These are phyloP conservation scores for Sugiyamaella boreocaroliniensis DNA, from an alignment of 805 yeast species.

Conservation along the genomic window DNA sequence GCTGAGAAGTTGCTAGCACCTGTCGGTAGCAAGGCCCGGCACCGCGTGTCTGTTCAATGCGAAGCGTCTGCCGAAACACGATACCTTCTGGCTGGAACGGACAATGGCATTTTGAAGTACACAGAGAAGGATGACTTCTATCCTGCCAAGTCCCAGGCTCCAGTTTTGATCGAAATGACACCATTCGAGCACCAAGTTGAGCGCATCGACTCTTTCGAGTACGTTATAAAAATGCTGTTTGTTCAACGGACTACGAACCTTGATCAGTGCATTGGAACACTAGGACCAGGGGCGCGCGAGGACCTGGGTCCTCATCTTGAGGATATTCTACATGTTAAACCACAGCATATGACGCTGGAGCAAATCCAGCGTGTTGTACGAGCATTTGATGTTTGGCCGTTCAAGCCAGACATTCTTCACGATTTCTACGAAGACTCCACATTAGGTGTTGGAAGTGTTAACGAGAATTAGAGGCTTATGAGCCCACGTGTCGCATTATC, in stretches of 20 bases:
- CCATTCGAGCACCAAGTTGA: slow-evolving; percentile 40
- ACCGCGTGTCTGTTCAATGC: slow-evolving; percentile 56
- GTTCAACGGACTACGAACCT: slow-evolving; percentile 42
- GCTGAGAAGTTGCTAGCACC: slow-evolving; percentile 58
- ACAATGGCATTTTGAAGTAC: slow-evolving; percentile 4
- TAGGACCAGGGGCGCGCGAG: slow-evolving; percentile 74
- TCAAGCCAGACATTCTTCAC: slow-evolving; percentile 56
- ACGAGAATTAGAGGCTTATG: neutral
- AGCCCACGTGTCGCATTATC: too few species aligned
- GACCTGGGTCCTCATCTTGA: slow-evolving; percentile 31
- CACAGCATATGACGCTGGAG: slow-evolving; percentile 44
- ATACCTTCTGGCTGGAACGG: slow-evolving; percentile 43
- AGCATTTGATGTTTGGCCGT: slow-evolving; percentile 71
- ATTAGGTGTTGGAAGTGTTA: neutral
- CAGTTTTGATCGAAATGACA: slow-evolving; percentile 52
- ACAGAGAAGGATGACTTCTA: slow-evolving; percentile 8
- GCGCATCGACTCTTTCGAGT: slow-evolving; percentile 55
- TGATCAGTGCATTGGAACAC: slow-evolving; percentile 39
- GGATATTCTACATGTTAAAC: slow-evolving; percentile 39
- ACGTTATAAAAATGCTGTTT: slow-evolving; percentile 56
- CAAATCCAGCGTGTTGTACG: slow-evolving; percentile 50
- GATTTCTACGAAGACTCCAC: slow-evolving; percentile 36
- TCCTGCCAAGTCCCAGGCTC: slow-evolving; percentile 11
- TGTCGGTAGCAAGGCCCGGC: slow-evolving; percentile 45
- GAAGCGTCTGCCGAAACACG: slow-evolving; percentile 57